Evolutionary conservation across 2,329 filamentous ascomycete species (phyloP).

Genomic region (Aspergillus sojae): DNA sequence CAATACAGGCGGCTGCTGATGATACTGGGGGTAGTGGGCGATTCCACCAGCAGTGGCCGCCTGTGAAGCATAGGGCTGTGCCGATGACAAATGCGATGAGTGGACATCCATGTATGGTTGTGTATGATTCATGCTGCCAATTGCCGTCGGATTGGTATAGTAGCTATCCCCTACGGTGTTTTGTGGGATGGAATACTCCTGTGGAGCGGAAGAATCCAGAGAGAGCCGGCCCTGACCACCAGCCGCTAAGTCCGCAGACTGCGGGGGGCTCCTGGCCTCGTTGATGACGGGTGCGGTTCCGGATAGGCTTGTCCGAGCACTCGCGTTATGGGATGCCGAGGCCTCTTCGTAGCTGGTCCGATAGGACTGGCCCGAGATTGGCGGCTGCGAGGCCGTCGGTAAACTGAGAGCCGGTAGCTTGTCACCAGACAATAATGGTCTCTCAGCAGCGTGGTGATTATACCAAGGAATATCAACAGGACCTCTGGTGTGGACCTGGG

Average conservation of each 20-base stretch:
- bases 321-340: constrained; percentile 52
- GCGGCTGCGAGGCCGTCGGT: constrained; percentile 64
- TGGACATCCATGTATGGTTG: constrained; percentile 84
- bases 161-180: constrained; percentile 44
- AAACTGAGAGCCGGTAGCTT: constrained; percentile 72
- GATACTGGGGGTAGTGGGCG: constrained; percentile 71
- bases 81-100: constrained; percentile 73
- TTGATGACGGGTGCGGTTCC: constrained; percentile 52
- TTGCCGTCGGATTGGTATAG: constrained; percentile 42
- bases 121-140: constrained; percentile 75
- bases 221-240: constrained; percentile 36
- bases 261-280: constrained; percentile 73
- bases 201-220: constrained; percentile 36
- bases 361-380: constrained; percentile 73
- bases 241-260: constrained; percentile 58
- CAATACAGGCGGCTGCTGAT: constrained; percentile 70
- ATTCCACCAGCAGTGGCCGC: constrained; percentile 74
- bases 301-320: constrained; percentile 60
- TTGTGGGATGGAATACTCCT: constrained; percentile 38
- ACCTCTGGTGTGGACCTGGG: constrained; percentile 79
- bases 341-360: constrained; percentile 74
- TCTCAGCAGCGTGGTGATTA: constrained; percentile 67
- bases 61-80: constrained; percentile 73
- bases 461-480: constrained; percentile 71
- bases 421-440: constrained; percentile 70